phyloP scores from a whole-genome alignment of 805 yeast species.

The Yamadazyma tumulicola region DNA sequence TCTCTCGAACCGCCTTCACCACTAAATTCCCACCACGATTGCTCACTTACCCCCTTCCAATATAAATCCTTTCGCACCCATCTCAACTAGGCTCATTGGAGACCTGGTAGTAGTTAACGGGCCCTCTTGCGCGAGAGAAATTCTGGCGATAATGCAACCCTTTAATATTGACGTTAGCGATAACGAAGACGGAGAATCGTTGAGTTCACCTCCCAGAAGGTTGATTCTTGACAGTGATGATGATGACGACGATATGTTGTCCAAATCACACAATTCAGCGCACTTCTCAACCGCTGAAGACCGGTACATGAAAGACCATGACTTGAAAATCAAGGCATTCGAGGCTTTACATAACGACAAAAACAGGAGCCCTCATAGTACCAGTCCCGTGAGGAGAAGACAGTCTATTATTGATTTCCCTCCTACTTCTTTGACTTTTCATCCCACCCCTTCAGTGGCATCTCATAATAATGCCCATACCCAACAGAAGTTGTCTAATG shows the following conservation, averaged over 20 bases:
- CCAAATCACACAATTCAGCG: constrained; percentile 40
- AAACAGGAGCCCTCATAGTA: constrained; percentile 4
- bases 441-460: constrained; percentile 13
- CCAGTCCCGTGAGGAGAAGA: constrained; percentile 23
- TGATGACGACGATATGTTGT: constrained; percentile 26
- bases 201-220: constrained; percentile 3
- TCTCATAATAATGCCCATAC: constrained; percentile 11
- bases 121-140: no score
- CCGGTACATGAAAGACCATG: constrained; percentile 58
- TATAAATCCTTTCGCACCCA: no score
- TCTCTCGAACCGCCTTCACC: no score
- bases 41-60: no score
- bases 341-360: constrained; percentile 36
- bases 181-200: constrained; percentile 2
- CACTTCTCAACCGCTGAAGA: constrained; percentile 68
- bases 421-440: constrained; percentile 7
- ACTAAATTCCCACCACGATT: no score
- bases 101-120: no score
- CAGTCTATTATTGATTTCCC: constrained; percentile 41
- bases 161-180: constrained; percentile 4
- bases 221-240: constrained; percentile 6
- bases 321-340: constrained; percentile 61
- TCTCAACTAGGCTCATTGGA: no score
- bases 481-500: constrained; percentile 6
- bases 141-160: constrained; percentile 2